Conservation (phyloP, 2,329 filamentous ascomycete genomes). For the Myriosclerotinia duriaeana region DNA sequence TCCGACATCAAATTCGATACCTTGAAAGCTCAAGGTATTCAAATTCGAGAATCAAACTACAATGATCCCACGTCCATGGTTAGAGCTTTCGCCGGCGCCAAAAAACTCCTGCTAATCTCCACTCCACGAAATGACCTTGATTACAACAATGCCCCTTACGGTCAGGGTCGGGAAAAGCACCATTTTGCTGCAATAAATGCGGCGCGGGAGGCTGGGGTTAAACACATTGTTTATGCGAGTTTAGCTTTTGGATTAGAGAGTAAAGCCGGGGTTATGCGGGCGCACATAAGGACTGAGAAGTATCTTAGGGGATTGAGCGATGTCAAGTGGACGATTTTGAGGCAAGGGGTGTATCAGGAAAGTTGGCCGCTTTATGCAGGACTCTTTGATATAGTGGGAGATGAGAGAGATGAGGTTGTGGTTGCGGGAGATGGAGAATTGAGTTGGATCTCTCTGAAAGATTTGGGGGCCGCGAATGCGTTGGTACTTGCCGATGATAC, state of each 20-base stretch:
- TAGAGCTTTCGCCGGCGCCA: conserved; percentile 23
- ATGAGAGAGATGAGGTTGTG: conserved; percentile 32
- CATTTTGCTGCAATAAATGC: conserved; percentile 37
- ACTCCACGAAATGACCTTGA: conserved; percentile 34
- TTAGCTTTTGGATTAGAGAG: conserved; percentile 32
- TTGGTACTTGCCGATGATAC: conserved; percentile 29
- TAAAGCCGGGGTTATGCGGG: conserved; percentile 31
- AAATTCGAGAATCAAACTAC: conserved; percentile 26
- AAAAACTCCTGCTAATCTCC: conserved; percentile 41
- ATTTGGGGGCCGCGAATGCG: conserved; percentile 33
- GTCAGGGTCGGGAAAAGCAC: conserved; percentile 28
- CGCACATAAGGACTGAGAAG: conserved; percentile 31
- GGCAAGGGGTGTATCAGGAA: conserved; percentile 37
- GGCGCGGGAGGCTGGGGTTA: conserved; percentile 39
- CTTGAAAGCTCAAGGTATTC: conserved; percentile 28
- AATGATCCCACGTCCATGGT: conserved; percentile 18
- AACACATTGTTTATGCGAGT: conserved; percentile 42
- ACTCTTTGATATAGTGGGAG: conserved; percentile 27
- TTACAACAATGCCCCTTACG: conserved; percentile 45
- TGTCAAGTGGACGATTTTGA: conserved; percentile 32
- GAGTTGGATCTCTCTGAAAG: conserved; percentile 34
- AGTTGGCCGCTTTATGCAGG: conserved; percentile 37
- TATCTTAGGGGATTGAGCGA: conserved; percentile 27
- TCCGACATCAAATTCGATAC: conserved; percentile 43
- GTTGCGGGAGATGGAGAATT: conserved; percentile 35